A percentile compares a stretch with the other conserved stretches of the same genome.
Conservation (phyloP, 169 alveolate genomes). For the Plasmodium falciparum region DNA sequence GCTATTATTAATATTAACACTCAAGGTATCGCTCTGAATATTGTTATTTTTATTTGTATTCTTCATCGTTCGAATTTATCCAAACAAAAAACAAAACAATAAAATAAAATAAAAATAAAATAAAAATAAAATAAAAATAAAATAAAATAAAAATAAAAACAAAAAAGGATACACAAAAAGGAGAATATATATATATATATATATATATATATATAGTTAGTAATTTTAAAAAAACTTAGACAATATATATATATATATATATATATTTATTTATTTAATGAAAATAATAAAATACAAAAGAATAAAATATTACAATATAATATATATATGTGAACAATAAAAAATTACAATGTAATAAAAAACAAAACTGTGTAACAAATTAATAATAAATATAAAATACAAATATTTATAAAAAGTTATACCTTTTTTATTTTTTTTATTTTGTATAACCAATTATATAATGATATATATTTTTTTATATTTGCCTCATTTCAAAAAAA, state of each 20-base stretch:
- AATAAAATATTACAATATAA: too few relatives aligned
- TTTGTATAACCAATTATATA: background rate
- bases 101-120: background rate
- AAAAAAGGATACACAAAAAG: conserved; percentile 10
- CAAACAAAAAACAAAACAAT: conserved; percentile 13
- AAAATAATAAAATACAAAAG: background rate
- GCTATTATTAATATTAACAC: conserved; percentile 55
- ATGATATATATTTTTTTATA: background rate
- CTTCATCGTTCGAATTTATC: conserved; percentile 20
- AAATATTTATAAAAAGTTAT: background rate
- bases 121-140: background rate
- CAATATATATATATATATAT: background rate
- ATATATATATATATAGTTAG: too few relatives aligned
- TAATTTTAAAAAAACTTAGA: conserved; percentile 24
- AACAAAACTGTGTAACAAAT: too few relatives aligned
- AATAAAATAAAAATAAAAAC: background rate
- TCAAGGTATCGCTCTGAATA: conserved; percentile 22
- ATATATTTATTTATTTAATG: too few relatives aligned
- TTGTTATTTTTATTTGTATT: conserved; percentile 16
- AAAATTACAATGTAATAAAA: too few relatives aligned
- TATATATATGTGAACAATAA: too few relatives aligned
- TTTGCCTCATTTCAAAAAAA: background rate
- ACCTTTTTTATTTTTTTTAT: background rate
- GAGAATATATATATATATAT: conserved; percentile 1
- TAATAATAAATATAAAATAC: too few relatives aligned